Evolutionary conservation across 345 rosid genomes (phyloP).

Genomic region (Erysimum cheiranthoides): DNA sequence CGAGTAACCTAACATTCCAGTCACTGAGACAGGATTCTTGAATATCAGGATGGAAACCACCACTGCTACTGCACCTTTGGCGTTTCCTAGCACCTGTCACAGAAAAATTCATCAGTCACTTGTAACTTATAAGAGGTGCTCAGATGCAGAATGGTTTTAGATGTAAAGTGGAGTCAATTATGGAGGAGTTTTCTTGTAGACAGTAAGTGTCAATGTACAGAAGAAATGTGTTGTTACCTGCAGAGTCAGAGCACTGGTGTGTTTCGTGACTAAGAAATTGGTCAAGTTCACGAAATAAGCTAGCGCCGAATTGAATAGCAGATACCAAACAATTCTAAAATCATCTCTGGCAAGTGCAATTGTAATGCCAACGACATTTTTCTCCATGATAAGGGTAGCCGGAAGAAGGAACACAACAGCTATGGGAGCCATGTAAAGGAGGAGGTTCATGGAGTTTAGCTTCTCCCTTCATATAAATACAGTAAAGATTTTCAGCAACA

Average conservation of each 20-base stretch:
- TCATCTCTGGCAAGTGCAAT: conserved; percentile 61
- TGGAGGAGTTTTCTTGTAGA: not conserved
- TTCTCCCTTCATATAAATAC: conserved; percentile 54
- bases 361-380: conserved; percentile 53
- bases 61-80: conserved; percentile 69
- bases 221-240: conserved; percentile 49
- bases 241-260: conserved; percentile 64
- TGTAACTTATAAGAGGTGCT: not conserved
- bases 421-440: conserved; percentile 64
- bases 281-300: conserved; percentile 66
- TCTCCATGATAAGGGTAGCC: conserved; percentile 57
- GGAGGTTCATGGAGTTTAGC: conserved; percentile 63
- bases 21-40: conserved; percentile 59
- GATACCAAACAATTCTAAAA: conserved; percentile 53
- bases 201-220: not conserved
- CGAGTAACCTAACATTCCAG: conserved; percentile 66
- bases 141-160: conserved; percentile 8
- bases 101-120: conserved; percentile 21
- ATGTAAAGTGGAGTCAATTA: not conserved
- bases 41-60: conserved; percentile 63
- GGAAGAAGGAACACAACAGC: conserved; percentile 62
- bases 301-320: conserved; percentile 57
- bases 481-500: conserved; percentile 20
- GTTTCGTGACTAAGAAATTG: conserved; percentile 65
- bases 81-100: conserved; percentile 66